phyloP scores from a whole-genome alignment of 768 basidiomycete genomes.

The Podaxis sp. region DNA sequence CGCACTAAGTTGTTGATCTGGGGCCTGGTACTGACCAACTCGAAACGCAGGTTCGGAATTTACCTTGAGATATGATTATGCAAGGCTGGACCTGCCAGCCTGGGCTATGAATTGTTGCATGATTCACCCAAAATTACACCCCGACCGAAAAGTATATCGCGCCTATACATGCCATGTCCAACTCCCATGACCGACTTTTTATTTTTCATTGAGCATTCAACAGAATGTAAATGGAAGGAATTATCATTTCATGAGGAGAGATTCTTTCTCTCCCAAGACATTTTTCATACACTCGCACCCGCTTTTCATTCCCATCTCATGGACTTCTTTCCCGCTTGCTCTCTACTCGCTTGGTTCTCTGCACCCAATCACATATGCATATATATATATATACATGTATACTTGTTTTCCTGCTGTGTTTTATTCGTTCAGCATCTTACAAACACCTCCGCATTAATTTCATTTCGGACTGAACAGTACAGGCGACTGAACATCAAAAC shows the following conservation, averaged over 20 bases:
- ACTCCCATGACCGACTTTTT: not conserved
- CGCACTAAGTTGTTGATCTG: slow-evolving; percentile 20
- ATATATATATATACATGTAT: slow-evolving; percentile 8
- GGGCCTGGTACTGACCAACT: not conserved
- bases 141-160: not conserved
- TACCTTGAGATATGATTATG: slow-evolving; percentile 42
- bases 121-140: not conserved
- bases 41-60: slow-evolving; percentile 50
- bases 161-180: not conserved
- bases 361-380: not conserved
- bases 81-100: not conserved
- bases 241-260: not conserved
- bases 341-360: not conserved
- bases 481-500: not conserved
- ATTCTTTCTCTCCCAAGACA: not conserved
- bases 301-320: not conserved
- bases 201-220: not conserved
- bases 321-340: not conserved
- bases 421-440: not conserved
- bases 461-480: not conserved
- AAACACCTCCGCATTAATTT: not conserved
- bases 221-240: not conserved
- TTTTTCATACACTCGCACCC: not conserved
- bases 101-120: not conserved
- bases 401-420: not conserved